Evolutionary conservation across 1,284 basidiomycete genomes (phyloP).

Genomic region (Trametes sp.): DNA sequence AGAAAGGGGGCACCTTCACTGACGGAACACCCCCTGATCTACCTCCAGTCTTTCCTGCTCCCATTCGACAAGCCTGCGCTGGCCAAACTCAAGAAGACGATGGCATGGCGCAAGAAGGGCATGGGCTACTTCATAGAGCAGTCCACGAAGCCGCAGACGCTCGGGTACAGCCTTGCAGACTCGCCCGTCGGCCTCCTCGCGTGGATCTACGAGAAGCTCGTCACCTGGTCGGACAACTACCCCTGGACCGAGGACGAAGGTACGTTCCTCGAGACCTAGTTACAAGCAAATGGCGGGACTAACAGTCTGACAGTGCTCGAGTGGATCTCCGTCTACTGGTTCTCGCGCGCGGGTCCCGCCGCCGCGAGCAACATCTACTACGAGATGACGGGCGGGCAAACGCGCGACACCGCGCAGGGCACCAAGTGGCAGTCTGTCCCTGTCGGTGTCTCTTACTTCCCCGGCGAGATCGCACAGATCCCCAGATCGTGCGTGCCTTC

Average conservation of each 20-base stretch:
- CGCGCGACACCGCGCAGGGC: slow-evolving; percentile 4
- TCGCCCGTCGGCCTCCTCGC: slow-evolving; percentile 63
- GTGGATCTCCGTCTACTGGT: slow-evolving; percentile 67
- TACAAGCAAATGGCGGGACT: too few species aligned
- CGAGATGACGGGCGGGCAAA: slow-evolving; percentile 38
- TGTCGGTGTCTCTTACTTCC: slow-evolving; percentile 57
- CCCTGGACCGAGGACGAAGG: slow-evolving; percentile 61
- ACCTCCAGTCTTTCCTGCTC: slow-evolving; percentile 11
- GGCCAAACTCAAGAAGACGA: slow-evolving; percentile 41
- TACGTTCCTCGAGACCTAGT: too few species aligned
- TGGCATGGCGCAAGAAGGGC: slow-evolving; percentile 43
- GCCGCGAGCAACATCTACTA: slow-evolving; percentile 63
- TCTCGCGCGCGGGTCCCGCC: slow-evolving; percentile 61
- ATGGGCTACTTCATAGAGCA: slow-evolving; percentile 53
- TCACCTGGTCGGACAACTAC: slow-evolving; percentile 58
- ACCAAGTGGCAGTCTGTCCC: slow-evolving; percentile 47
- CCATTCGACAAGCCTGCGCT: slow-evolving; percentile 32
- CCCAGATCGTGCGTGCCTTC: slow-evolving; percentile 44
- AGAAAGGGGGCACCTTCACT: background rate
- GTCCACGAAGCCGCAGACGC: slow-evolving; percentile 60
- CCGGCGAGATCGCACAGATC: slow-evolving; percentile 47
- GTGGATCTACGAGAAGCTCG: slow-evolving; percentile 69
- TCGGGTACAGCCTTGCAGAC: slow-evolving; percentile 62
- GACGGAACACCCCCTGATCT: slow-evolving; percentile 14
- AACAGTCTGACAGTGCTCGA: slow-evolving; percentile 60